phyloP scores from a whole-genome alignment of 805 yeast species.

The Ogataea haglerorum region DNA sequence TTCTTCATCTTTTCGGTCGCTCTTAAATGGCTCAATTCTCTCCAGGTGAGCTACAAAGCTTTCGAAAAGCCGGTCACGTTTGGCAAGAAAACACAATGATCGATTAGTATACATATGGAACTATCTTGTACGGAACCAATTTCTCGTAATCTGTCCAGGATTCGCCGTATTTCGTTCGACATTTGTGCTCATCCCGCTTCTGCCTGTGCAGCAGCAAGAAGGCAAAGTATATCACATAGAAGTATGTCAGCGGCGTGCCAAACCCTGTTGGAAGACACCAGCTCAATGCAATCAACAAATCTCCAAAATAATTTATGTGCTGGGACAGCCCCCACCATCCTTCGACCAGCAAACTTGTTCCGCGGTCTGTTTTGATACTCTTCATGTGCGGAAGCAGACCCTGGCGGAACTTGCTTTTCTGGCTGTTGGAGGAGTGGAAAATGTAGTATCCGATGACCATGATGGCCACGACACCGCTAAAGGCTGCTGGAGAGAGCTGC shows the following conservation, averaged over 20 bases:
- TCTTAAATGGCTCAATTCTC: slow-evolving; percentile 63
- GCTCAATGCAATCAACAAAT: slow-evolving; percentile 85
- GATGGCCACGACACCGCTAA: slow-evolving; percentile 41
- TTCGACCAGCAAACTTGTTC: slow-evolving; percentile 75
- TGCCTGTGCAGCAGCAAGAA: slow-evolving; percentile 84
- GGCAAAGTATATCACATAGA: slow-evolving; percentile 81
- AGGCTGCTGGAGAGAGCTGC: slow-evolving; percentile 43
- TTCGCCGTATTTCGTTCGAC: slow-evolving; percentile 79
- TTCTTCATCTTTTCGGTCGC: slow-evolving; percentile 57
- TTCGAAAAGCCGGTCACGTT: slow-evolving; percentile 66
- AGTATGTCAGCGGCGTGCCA: slow-evolving; percentile 78
- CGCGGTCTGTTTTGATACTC: slow-evolving; percentile 68
- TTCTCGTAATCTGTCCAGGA: slow-evolving; percentile 82
- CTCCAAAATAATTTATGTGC: slow-evolving; percentile 94
- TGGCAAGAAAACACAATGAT: slow-evolving; percentile 42
- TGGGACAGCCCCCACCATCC: slow-evolving; percentile 97
- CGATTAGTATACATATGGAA: slow-evolving; percentile 75
- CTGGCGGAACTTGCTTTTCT: slow-evolving; percentile 78
- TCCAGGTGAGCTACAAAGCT: slow-evolving; percentile 78
- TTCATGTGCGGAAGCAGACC: slow-evolving; percentile 69
- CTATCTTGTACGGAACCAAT: slow-evolving; percentile 81
- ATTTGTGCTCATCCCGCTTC: slow-evolving; percentile 85
- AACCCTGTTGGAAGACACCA: slow-evolving; percentile 93
- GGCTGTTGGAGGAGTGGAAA: slow-evolving; percentile 79
- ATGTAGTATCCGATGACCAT: slow-evolving; percentile 65